Base-by-base conservation (phyloP, 176 grass and related monocot species). In the Phoenix roebelenii region DNA sequence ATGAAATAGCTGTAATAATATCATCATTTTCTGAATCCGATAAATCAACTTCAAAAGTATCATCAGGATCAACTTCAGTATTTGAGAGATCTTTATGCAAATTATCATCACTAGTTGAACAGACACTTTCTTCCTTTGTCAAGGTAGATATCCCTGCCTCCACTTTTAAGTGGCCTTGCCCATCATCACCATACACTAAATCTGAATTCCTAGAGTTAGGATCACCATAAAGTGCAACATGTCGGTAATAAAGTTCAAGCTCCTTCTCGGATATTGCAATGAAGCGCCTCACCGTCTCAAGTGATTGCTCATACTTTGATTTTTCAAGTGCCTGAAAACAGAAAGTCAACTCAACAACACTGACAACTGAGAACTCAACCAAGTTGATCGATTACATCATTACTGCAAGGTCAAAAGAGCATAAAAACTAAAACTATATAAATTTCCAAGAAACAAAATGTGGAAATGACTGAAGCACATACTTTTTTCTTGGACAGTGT, bases 401-500 rank as follows among this genome's bases (percentile, higher is more conserved):
- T 44, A 12, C 12, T 10, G 6, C 7, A 1, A 35, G 32, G 7
- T 9, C 32, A 35, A 10, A 35, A 0, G 2, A 44, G 35, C 35
- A 14, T 44, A 44, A 44, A 44, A 44, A 44, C 9, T 44, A 12
- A 44, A 44, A 44, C 9, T 3, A 44, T 12, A 44, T 9, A 44
- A 14, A 44, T 44, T 44, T 44, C 5, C 23, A 29, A 60, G 22
- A 59, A 60, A 67, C 57, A 48, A 28, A 67, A 48, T 48, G 61
- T 25, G 18, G 3, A 71, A 63, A 24, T 6, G 50, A 23, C 35
- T 51, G 16, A 0, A 61, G 30, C 48, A 52, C 50, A 7, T 60
- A 97, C 87, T 74, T 91, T 97, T 80, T 97, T 97, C 81, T 97
- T 91, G 44, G 93, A 91, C 9, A 97, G 50, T 39, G 87, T 91